Base-by-base conservation (phyloP, 371 early-diverging fungal genomes). In the Choanephora cucurbitarum region DNA sequence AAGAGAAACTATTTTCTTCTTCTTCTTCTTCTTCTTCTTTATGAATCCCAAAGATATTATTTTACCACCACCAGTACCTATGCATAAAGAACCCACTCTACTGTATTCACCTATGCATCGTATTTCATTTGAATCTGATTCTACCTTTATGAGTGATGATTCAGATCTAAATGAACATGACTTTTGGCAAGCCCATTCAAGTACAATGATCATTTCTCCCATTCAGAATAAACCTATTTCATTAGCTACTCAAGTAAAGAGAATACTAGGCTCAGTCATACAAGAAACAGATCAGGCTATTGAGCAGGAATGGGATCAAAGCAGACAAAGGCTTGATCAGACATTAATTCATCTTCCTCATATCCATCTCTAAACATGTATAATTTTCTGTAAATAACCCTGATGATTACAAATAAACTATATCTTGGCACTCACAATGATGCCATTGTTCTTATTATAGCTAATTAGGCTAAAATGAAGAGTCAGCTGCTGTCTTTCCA, bases 121-220 rank as follows among this genome's bases (percentile, higher is more conserved):
- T 17, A 18, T 32, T 8, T 48, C 18, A n/a, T 22, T 22, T 21
- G n/a, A 5, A 9, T 44, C 23, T 44, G n/a, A 5, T 19, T 50
- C 22, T 5, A 23, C 17, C 8, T 7, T n/a, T n/a, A n/a, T 28
- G 28, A 28, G 28, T 28, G 49, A 46, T 28, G 46, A 46, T 13
- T 23, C 22, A 19, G 34, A 33, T 17, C 7, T 33, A 19, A 44
- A 53, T 3, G 54, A 53, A 33, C 54, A 53, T 44, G n/a, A 53
- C 8, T 53, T 53, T 53, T 53, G 54, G 55, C 55, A 54, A 21
- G 42, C 44, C 14, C 55, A 31, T 23, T 37, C 44, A 13, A 54
- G 22, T 45, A 54, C 45, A 11, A 28, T 34, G 11, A 54, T 54
- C 33, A 34, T 54, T 32, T 54, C 55, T 14, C 55, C 55, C 18